Evolutionary conservation across 2,329 filamentous ascomycete species (phyloP), one percentile per base, ranked within the genome.

Genomic region (Exophiala alcalophila): DNA sequence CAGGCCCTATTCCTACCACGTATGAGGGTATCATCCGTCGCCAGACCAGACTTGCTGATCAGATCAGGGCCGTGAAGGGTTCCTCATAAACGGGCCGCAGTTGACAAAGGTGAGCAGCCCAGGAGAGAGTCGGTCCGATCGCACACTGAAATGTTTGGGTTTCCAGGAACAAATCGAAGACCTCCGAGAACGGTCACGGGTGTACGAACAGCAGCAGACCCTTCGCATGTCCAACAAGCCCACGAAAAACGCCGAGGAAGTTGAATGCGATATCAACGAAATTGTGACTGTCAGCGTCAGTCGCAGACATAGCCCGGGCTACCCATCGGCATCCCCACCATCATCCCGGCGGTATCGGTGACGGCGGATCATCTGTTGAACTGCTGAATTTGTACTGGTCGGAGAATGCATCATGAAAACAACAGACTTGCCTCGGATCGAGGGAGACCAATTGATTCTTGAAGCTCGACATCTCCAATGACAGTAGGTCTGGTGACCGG

Each of bases 81-180:
- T 72, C 53, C 59, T 73, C 21, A 68, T 73, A 44, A 61, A 64
- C 26, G 70, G 70, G 21, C 59, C 65, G 36, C 66, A 65, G 44
- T 58, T 73, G 41, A 73, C 70, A 48, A 64, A 68, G 60, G 70
- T 72, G 56, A 41, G 57, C 33, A n/a, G n/a, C n/a, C n/a, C n/a
- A n/a, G n/a, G n/a, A n/a, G n/a, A n/a, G n/a, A n/a, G n/a, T n/a
- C n/a, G n/a, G n/a, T n/a, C n/a, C n/a, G n/a, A n/a, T n/a, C n/a
- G n/a, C n/a, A n/a, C n/a, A n/a, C n/a, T n/a, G n/a, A n/a, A n/a
- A n/a, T n/a, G n/a, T n/a, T n/a, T n/a, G n/a, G 31, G 15, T 37
- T 8, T 40, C 9, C 47, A 73, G 70, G 63, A 68, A 56, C 70
- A 73, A 67, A 72, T 73, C 47, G 65, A 71, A 45, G 70, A 73